Conservation (phyloP, 441 rosid species). For the Pelargonium fulgidum region DNA sequence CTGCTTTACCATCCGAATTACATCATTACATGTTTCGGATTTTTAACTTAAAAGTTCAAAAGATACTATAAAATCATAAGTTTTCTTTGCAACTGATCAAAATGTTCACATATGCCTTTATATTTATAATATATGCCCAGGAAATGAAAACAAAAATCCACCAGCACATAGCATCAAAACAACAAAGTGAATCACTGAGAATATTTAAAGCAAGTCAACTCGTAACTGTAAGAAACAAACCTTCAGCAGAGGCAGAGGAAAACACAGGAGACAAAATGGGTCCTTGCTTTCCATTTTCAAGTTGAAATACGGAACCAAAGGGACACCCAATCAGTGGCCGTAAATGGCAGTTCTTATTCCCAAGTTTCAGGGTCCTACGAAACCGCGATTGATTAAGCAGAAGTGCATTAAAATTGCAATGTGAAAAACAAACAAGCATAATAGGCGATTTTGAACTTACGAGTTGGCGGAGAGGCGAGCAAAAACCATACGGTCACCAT, state of each 20-base stretch:
- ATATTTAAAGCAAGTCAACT: not conserved
- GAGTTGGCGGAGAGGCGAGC: conserved; percentile 24
- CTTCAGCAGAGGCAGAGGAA: not conserved
- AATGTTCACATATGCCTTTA: not conserved
- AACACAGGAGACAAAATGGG: not conserved
- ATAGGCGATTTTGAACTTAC: conserved; percentile 31
- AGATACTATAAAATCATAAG: too few species aligned
- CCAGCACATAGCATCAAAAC: too few species aligned
- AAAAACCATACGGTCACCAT: too few species aligned
- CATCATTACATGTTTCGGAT: too few species aligned
- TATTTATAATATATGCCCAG: not conserved
- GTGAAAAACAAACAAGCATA: not conserved
- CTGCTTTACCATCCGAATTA: too few species aligned
- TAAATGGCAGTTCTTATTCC: conserved; percentile 51
- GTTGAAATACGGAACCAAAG: not conserved
- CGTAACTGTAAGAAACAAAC: not conserved
- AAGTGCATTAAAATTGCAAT: not conserved
- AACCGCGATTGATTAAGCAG: not conserved
- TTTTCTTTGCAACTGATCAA: too few species aligned
- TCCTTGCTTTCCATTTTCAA: not conserved
- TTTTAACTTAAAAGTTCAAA: too few species aligned
- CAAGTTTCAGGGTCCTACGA: conserved; percentile 44
- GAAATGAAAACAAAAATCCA: too few species aligned
- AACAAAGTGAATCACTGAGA: not conserved
- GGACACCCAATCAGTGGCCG: conserved; percentile 22